phyloP scores from a whole-genome alignment of 495 filamentous ascomycete species.

The Penicillium mononematosum region DNA sequence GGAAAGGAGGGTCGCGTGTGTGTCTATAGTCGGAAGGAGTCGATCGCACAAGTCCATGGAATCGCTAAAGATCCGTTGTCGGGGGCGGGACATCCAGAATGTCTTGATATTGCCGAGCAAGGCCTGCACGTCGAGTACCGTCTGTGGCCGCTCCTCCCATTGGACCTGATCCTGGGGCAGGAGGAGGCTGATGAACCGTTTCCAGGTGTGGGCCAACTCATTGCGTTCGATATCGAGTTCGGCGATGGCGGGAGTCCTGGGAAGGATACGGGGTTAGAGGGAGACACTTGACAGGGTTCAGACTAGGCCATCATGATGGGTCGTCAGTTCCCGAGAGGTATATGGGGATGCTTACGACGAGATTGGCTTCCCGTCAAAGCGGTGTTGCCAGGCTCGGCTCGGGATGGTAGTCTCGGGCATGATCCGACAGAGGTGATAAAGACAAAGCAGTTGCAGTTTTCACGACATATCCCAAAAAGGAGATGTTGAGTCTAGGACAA shows the following conservation, averaged over 20 bases:
- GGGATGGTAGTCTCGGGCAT: conserved; percentile 21
- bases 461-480: conserved; percentile 24
- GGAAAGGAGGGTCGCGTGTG: conserved; percentile 37
- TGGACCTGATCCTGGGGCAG: conserved; percentile 33
- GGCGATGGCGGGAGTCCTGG: conserved; percentile 36
- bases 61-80: conserved; percentile 30
- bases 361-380: conserved; percentile 29
- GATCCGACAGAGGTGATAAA: conserved; percentile 17
- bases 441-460: conserved; percentile 12
- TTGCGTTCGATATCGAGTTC: conserved; percentile 48
- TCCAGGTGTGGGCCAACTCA: conserved; percentile 46
- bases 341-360: conserved; percentile 21
- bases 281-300: neutral
- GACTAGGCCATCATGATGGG: neutral
- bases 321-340: neutral
- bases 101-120: conserved; percentile 35
- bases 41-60: conserved; percentile 36
- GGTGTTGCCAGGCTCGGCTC: conserved; percentile 20
- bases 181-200: conserved; percentile 39
- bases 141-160: conserved; percentile 38
- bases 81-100: conserved; percentile 33
- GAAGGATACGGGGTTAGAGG: neutral
- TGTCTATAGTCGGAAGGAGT: conserved; percentile 39
- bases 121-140: conserved; percentile 31
- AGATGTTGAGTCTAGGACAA: conserved; percentile 18